phyloP scores from a whole-genome alignment of 768 basidiomycete genomes.

The Symmetrospora coprosmae region DNA sequence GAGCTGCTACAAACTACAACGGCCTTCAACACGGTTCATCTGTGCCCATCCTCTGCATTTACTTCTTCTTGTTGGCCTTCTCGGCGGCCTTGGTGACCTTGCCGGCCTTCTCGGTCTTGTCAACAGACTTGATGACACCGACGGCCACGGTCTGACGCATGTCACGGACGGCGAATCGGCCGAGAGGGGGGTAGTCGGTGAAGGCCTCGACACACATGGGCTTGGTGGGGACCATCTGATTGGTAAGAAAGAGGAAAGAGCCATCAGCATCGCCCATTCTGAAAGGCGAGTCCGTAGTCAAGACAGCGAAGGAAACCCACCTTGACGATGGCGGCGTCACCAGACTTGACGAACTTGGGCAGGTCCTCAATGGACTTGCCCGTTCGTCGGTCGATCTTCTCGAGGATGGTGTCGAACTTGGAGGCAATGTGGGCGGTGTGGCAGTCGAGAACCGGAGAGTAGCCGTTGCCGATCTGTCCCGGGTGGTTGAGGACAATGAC shows the following conservation, averaged over 20 bases:
- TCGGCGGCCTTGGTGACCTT: slow-evolving; percentile 53
- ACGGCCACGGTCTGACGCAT: slow-evolving; percentile 86
- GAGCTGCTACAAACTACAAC: not conserved
- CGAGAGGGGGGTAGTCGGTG: slow-evolving; percentile 76
- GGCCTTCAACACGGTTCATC: not conserved
- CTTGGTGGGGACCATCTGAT: slow-evolving; percentile 33
- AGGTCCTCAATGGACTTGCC: slow-evolving; percentile 74
- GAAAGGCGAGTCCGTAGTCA: too few species aligned
- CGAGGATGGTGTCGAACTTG: slow-evolving; percentile 80
- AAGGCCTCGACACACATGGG: slow-evolving; percentile 34
- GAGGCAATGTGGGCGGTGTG: slow-evolving; percentile 92
- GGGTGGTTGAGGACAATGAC: slow-evolving; percentile 99
- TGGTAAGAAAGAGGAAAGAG: too few species aligned
- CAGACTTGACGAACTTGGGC: slow-evolving; percentile 99
- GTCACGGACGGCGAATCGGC: slow-evolving; percentile 98
- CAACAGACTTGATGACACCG: slow-evolving; percentile 80
- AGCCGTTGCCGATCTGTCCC: slow-evolving; percentile 98
- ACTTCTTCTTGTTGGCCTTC: slow-evolving; percentile 46
- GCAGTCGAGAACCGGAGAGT: slow-evolving; percentile 97
- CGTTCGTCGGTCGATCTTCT: slow-evolving; percentile 98
- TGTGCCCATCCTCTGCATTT: not conserved
- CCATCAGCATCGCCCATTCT: too few species aligned
- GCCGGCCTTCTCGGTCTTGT: slow-evolving; percentile 49
- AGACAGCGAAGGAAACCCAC: slow-evolving; percentile 74
- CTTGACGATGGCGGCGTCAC: slow-evolving; percentile 98